Percentiles rank a stretch among this genome's conserved stretches.
Evolutionary conservation across 2,329 filamentous ascomycete species (phyloP).

Genomic region (Sporothrix pseudoabietina): DNA sequence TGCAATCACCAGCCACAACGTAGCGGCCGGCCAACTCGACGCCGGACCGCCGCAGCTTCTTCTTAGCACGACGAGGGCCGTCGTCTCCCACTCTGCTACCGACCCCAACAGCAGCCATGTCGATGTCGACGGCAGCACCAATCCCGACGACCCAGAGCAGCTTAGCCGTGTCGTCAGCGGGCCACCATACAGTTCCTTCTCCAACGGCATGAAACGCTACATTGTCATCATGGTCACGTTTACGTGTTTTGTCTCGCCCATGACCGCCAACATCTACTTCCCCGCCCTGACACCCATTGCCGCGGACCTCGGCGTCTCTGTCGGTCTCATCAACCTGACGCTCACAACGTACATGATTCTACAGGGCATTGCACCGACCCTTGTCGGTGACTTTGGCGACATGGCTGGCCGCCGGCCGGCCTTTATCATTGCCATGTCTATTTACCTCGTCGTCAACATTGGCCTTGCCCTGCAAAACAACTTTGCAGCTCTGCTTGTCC

Average conservation of each 20-base stretch:
- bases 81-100: background rate
- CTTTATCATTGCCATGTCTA: conserved; percentile 58
- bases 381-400: conserved; percentile 65
- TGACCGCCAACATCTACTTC: conserved; percentile 62
- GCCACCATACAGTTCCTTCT: conserved; percentile 48
- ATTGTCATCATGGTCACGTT: conserved; percentile 56
- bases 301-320: conserved; percentile 44
- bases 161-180: conserved; percentile 45
- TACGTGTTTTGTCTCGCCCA: conserved; percentile 58
- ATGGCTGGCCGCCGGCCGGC: conserved; percentile 62
- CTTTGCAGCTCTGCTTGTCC: conserved; percentile 60
- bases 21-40: background rate
- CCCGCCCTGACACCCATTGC: conserved; percentile 48
- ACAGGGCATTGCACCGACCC: conserved; percentile 62
- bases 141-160: conserved; percentile 39
- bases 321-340: conserved; percentile 52
- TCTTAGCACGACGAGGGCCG: background rate
- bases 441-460: conserved; percentile 62
- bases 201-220: conserved; percentile 51
- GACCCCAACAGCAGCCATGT: conserved; percentile 12
- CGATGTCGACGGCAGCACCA: background rate
- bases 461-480: conserved; percentile 60
- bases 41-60: background rate
- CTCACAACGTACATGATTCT: conserved; percentile 65
- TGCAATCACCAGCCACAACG: conserved; percentile 17